Percentiles rank a stretch among this genome's conserved stretches.
These are phyloP conservation scores for Trichosporon inkin DNA, from an alignment of 1,284 basidiomycete species.

Conservation along the genomic window DNA sequence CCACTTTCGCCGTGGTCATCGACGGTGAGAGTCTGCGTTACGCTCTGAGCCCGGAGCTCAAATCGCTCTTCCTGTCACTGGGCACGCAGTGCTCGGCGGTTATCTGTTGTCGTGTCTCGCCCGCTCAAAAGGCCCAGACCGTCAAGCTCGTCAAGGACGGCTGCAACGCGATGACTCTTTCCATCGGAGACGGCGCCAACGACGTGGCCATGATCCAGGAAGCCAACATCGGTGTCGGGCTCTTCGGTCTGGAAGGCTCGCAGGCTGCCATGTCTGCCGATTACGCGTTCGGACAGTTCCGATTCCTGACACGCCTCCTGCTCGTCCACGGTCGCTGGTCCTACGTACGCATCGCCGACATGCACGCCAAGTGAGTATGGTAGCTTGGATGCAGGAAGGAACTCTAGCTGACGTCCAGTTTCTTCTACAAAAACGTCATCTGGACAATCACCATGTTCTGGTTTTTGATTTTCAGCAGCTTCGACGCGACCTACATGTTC, in stretches of 20 bases:
- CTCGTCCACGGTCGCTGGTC: conserved; percentile 96
- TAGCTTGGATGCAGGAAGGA: too few species aligned
- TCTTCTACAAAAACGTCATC: conserved; percentile 83
- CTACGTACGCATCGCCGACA: conserved; percentile 92
- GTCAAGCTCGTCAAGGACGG: conserved; percentile 89
- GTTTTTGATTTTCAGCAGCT: conserved; percentile 80
- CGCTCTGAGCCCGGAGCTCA: conserved; percentile 72
- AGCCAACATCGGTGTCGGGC: conserved; percentile 91
- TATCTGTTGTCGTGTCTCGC: conserved; percentile 93
- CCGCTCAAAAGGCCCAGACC: conserved; percentile 91
- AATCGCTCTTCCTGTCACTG: conserved; percentile 80
- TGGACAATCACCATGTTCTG: conserved; percentile 77
- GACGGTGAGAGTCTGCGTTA: conserved; percentile 89
- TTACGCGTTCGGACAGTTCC: conserved; percentile 96
- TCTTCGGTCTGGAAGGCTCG: conserved; percentile 90
- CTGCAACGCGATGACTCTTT: conserved; percentile 89
- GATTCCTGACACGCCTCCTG: conserved; percentile 85
- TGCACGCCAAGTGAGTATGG: conserved; percentile 69
- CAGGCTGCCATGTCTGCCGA: conserved; percentile 99
- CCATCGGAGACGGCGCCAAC: conserved; percentile 81
- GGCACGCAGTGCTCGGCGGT: conserved; percentile 96
- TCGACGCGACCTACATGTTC: conserved; percentile 91
- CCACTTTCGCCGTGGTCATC: conserved; percentile 81
- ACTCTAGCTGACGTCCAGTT: conserved; percentile 51
- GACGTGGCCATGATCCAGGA: conserved; percentile 70